Base-by-base conservation (phyloP, 2,329 filamentous ascomycete species). In the Colletotrichum tropicale region DNA sequence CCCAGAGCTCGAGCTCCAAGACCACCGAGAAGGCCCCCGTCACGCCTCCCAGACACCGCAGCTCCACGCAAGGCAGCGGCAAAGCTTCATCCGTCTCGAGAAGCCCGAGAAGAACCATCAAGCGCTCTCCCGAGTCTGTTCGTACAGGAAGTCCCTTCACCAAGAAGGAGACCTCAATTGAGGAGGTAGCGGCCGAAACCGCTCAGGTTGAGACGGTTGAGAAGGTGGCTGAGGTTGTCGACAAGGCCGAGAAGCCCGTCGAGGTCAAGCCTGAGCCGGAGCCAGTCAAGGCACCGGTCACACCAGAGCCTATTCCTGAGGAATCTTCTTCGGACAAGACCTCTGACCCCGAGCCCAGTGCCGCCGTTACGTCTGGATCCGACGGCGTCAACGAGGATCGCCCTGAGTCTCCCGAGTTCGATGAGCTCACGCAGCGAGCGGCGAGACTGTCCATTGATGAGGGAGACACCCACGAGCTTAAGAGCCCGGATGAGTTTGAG, bases 1-100 rank as follows among this genome's bases (percentile, higher is more conserved):
- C 94, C 0, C 90, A 93, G 60, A 88, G 91, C 61, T 95, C 93
- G 7, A 89, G 93, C 10, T 92, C 88, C 77, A 95, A 95, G 85
- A 89, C 90, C 0, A 86, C 90, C 4, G 93, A 94, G 7, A 95
- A 94, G 84, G 82, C 82, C 2, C 84, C 87, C 3, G 78, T 84
- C 0, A 90, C 89, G 1, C 89, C 90, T 3, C 89, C 90, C 0
- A 85, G 86, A 72, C 89, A 86, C 77, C 76, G 80, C 0, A 70
- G 80, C 24, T 28, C 70, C 56, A 80, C 64, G 56, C 78, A 79
- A 56, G 70, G 71, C 18, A 75, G 77, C 12, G 71, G 77, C 56
- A 84, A 81, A 76, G 80, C 78, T 66, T 71, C 78, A 4, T 77
- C 71, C 12, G 58, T 70, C n/a, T 75, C 73, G 15, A 71, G 48